These are phyloP conservation scores for Diaporthe humulicola DNA, from an alignment of 2,329 filamentous ascomycete genomes.

Conservation along the genomic window DNA sequence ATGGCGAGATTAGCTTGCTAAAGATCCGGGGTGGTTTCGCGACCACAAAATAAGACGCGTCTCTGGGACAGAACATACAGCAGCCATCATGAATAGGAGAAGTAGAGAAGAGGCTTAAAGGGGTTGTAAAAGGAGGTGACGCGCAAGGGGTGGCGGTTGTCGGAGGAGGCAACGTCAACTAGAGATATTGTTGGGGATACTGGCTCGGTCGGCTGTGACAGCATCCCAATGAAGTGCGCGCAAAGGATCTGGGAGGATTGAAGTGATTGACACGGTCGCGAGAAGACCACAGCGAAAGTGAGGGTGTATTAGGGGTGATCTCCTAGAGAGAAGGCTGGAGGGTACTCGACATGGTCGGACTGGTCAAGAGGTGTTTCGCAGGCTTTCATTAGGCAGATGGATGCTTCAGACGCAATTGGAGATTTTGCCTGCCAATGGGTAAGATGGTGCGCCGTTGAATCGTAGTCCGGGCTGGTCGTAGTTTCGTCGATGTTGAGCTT, in stretches of 20 bases:
- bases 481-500: constrained; percentile 26
- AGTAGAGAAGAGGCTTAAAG: constrained; percentile 17
- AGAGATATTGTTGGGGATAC: constrained; percentile 9
- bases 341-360: constrained; percentile 38
- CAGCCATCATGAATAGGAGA: constrained; percentile 50
- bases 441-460: constrained; percentile 17
- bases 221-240: constrained; percentile 36
- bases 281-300: constrained; percentile 21
- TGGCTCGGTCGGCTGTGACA: constrained; percentile 9
- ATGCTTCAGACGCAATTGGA: constrained; percentile 24
- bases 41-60: constrained; percentile 1
- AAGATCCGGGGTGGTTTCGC: background rate
- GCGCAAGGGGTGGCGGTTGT: constrained; percentile 14
- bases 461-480: background rate
- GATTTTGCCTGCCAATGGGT: background rate
- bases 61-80: constrained; percentile 49
- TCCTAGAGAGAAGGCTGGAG: constrained; percentile 33
- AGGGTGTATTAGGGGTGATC: constrained; percentile 27
- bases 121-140: constrained; percentile 32
- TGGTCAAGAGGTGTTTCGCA: constrained; percentile 31
- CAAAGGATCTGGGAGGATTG: background rate
- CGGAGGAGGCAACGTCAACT: constrained; percentile 30
- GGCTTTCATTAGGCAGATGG: constrained; percentile 31
- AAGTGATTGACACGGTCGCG: constrained; percentile 16
- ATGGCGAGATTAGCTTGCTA: constrained; percentile 32